Percentiles rank a stretch among this genome's conserved stretches.
Evolutionary conservation across 805 yeast genomes (phyloP).

Genomic region (Kregervanrija delftensis): DNA sequence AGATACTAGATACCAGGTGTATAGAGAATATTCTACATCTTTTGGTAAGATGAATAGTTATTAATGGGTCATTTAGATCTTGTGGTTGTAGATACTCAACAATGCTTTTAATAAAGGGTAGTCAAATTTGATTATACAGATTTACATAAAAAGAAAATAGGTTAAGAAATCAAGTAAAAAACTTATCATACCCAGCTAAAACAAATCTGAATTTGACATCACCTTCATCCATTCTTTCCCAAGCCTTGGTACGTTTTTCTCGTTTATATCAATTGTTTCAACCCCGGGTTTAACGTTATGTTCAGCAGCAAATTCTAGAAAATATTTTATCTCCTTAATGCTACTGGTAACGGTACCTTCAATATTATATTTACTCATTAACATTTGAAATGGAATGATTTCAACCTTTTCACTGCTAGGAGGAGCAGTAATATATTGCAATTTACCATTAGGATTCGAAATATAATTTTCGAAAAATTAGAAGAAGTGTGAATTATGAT

Average conservation of each 20-base stretch:
- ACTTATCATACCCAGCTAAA: constrained; percentile 40
- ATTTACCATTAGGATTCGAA: constrained; percentile 27
- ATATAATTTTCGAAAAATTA: constrained; percentile 25
- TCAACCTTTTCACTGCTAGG: constrained; percentile 30
- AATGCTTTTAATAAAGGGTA: too few species aligned
- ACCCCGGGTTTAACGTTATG: constrained; percentile 44
- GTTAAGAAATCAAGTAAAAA: constrained; percentile 1
- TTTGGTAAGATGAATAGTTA: constrained; percentile 19
- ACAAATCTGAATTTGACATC: constrained; percentile 51
- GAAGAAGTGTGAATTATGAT: constrained; percentile 43
- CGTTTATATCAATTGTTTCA: constrained; percentile 42
- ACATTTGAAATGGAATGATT: constrained; percentile 28
- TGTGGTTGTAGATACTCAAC: too few species aligned
- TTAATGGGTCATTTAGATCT: constrained; percentile 14
- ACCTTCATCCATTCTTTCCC: constrained; percentile 41
- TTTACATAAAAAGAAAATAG: too few species aligned
- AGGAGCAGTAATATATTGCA: constrained; percentile 25
- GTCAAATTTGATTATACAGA: too few species aligned
- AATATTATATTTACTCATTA: constrained; percentile 25
- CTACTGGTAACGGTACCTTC: constrained; percentile 36
- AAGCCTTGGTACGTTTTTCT: constrained; percentile 37
- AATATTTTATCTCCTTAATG: constrained; percentile 36
- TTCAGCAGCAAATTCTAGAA: constrained; percentile 43
- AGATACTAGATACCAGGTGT: constrained; percentile 19
- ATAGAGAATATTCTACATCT: constrained; percentile 15